Evolutionary conservation across 345 rosid species (phyloP), one percentile per base, ranked within the genome.

Genomic region (Draba incana): DNA sequence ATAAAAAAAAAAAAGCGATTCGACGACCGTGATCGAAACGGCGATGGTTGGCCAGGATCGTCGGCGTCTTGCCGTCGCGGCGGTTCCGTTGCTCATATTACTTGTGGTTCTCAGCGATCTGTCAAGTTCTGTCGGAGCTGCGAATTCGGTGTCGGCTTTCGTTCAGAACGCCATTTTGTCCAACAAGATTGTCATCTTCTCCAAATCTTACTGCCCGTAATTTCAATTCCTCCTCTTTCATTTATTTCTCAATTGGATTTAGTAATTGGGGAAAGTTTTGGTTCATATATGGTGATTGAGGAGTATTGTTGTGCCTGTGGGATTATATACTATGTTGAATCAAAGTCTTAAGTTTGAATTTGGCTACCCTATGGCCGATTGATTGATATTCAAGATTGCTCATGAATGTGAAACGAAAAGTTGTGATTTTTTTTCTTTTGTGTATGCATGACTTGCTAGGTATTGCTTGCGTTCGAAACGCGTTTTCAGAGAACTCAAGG

Each of bases 151-250:
- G 8, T 81, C 96, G 0, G 98, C 89, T 30, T 89, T 84, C 42
- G 98, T 92, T n/a, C 96, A 87, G 68, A 81, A 91, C 80, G 61
- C 78, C 49, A 87, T 92, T 76, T 84, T 81, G 82, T 92, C 98
- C 77, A 82, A 89, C 85, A 84, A 80, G 85, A 90, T 90, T 53
- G 92, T 88, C 74, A 82, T 90, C 70, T 92, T 92, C 88, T 92
- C 98, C 80, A 92, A 92, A 49, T 92, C 98, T 10, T 92, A 90
- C 72, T 92, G 98, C 85, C 97, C 98, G 97, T 92, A 80, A 33
- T 9, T 64, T 52, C 45, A 61, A 6, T 55, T 30, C 28, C 28
- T 63, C 16, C 24, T 38, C 20, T 30, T 10, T 39, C 35, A 39
- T 51, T 13, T 4, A 10, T 47, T 13, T 44, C 12, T 0, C 13